Evolutionary conservation across 148 eudicot species (phyloP).

Genomic region (Vaccinium myrtillus): DNA sequence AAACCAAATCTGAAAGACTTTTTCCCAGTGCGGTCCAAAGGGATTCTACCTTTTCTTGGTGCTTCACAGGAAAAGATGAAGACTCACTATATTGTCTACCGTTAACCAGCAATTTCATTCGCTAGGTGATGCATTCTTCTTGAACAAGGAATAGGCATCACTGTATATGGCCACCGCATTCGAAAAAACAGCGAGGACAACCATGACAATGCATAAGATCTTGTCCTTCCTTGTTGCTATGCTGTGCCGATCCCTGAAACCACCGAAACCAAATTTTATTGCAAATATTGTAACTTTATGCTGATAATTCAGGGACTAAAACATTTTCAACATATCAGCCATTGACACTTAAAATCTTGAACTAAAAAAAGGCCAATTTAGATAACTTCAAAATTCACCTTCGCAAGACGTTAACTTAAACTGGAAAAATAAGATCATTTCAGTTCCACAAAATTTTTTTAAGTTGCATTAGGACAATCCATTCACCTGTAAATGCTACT

Average conservation of each 20-base stretch:
- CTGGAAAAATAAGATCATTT: neutral
- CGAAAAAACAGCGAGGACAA: constrained; percentile 70
- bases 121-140: constrained; percentile 30
- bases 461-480: neutral
- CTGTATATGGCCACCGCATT: constrained; percentile 83
- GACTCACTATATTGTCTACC: neutral
- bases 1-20: neutral
- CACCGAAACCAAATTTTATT: neutral
- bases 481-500: neutral
- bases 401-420: neutral
- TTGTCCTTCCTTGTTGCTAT: constrained; percentile 75
- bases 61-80: constrained; percentile 6
- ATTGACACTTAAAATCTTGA: neutral
- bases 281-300: neutral
- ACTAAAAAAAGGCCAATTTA: neutral
- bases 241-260: constrained; percentile 61
- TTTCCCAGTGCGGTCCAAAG: neutral
- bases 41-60: neutral
- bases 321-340: no score
- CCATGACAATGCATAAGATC: constrained; percentile 63
- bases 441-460: neutral
- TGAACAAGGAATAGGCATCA: constrained; percentile 63
- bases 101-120: constrained; percentile 17
- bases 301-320: neutral
- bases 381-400: neutral